These are phyloP conservation scores for Aspergillus mulundensis DNA, from an alignment of 495 filamentous ascomycete genomes.

Conservation along the genomic window DNA sequence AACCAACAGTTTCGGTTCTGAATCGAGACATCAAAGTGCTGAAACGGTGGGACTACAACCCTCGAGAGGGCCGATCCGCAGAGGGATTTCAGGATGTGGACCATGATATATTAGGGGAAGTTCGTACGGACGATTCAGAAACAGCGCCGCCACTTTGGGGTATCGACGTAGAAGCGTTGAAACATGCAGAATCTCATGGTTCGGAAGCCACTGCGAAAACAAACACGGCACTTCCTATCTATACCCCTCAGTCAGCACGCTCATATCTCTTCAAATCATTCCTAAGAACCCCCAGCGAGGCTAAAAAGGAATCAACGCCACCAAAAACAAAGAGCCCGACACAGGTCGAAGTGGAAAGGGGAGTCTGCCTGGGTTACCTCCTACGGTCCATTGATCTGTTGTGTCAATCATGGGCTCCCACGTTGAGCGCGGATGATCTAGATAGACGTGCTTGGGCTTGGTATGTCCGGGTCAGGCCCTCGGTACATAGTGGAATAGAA, in stretches of 20 bases:
- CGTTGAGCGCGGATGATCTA: slow-evolving; percentile 56
- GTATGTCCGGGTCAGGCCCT: slow-evolving; percentile 72
- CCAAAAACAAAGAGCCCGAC: slow-evolving; percentile 21
- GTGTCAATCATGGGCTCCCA: slow-evolving; percentile 63
- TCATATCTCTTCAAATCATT: slow-evolving; percentile 39
- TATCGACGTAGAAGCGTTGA: slow-evolving; percentile 67
- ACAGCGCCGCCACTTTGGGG: slow-evolving; percentile 63
- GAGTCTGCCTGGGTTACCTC: slow-evolving; percentile 61
- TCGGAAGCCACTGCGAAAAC: slow-evolving; percentile 6
- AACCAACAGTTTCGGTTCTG: slow-evolving; percentile 65
- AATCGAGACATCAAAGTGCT: slow-evolving; percentile 68
- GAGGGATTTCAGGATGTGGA: slow-evolving; percentile 3
- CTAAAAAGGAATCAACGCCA: not conserved
- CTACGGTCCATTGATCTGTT: slow-evolving; percentile 64
- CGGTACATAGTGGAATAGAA: slow-evolving; percentile 62
- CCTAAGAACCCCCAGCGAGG: slow-evolving; percentile 8
- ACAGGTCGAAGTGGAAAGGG: slow-evolving; percentile 50
- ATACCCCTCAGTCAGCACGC: slow-evolving; percentile 57
- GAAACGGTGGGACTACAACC: slow-evolving; percentile 73
- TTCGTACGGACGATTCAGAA: slow-evolving; percentile 9
- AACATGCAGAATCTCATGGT: slow-evolving; percentile 28
- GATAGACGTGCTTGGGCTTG: slow-evolving; percentile 74
- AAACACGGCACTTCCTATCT: slow-evolving; percentile 53
- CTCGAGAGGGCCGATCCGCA: slow-evolving; percentile 43
- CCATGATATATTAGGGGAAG: slow-evolving; percentile 19